A percentile compares a stretch with the other conserved stretches of the same genome.
These are phyloP conservation scores for Pyricularia pennisetigena DNA, from an alignment of 2,329 filamentous ascomycete genomes.

Conservation along the genomic window DNA sequence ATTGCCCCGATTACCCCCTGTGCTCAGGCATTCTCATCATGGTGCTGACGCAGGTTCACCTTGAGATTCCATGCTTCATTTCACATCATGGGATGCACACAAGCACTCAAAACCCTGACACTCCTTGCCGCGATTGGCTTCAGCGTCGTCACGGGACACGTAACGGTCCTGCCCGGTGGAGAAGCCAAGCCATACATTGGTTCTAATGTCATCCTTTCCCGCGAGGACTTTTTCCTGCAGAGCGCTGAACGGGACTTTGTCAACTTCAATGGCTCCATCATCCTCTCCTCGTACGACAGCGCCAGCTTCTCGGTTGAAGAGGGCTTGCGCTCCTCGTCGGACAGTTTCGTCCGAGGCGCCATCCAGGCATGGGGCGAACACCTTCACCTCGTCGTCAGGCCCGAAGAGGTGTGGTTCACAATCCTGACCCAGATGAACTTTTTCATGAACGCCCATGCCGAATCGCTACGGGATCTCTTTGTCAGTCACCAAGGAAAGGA, in stretches of 20 bases:
- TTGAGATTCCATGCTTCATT: not conserved
- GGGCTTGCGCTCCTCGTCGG: conserved; percentile 16
- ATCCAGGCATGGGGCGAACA: conserved; percentile 39
- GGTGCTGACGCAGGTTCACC: not conserved
- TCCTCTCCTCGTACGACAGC: conserved; percentile 1
- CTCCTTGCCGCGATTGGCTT: not conserved
- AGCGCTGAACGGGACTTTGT: conserved; percentile 13
- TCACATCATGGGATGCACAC: not conserved
- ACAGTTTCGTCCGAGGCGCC: conserved; percentile 33
- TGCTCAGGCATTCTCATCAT: not conserved
- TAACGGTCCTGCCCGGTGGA: conserved; percentile 16
- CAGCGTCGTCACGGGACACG: not conserved
- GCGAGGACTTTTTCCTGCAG: conserved; percentile 11
- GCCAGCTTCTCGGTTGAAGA: not conserved
- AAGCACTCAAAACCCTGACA: not conserved
- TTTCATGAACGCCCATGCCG: conserved; percentile 36
- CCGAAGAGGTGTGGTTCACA: conserved; percentile 46
- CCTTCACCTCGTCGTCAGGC: conserved; percentile 37
- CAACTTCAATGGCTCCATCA: conserved; percentile 7
- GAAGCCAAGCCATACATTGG: conserved; percentile 8
- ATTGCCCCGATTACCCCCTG: not conserved
- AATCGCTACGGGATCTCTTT: conserved; percentile 33
- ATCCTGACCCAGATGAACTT: conserved; percentile 41
- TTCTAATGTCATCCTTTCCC: conserved; percentile 6
- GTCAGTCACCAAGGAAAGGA: conserved; percentile 32